Evolutionary conservation across 2,329 filamentous ascomycete species (phyloP).

Genomic region (Aspergillus sp.): DNA sequence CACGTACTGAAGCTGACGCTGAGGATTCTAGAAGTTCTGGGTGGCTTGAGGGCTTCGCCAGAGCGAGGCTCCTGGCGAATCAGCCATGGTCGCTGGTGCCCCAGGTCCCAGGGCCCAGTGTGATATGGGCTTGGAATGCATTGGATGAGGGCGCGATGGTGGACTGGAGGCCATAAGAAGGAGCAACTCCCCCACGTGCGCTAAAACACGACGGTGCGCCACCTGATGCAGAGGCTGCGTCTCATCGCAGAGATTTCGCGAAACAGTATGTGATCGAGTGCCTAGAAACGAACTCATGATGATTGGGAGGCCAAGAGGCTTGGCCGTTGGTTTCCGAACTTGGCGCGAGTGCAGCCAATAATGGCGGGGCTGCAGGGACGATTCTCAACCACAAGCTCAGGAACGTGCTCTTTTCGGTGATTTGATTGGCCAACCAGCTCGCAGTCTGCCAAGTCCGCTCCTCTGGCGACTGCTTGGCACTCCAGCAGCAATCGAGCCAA

Average conservation of each 20-base stretch:
- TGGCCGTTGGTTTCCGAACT: neutral
- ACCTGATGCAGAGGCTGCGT: neutral
- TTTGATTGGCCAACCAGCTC: conserved; percentile 1
- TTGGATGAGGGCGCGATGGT: neutral
- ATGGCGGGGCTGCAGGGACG: neutral
- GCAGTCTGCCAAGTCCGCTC: conserved; percentile 24
- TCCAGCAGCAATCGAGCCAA: conserved; percentile 8
- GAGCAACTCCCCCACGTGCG: conserved; percentile 2
- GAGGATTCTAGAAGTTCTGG: neutral
- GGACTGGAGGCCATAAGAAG: neutral
- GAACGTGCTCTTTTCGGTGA: conserved; percentile 15
- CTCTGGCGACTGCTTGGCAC: neutral
- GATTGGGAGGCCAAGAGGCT: conserved; percentile 1
- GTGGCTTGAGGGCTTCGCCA: neutral
- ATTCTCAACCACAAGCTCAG: conserved; percentile 17
- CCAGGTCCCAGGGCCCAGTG: neutral
- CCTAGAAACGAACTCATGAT: neutral
- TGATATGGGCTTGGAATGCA: neutral
- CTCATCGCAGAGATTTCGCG: neutral
- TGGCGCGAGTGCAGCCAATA: neutral
- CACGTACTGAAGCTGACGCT: neutral
- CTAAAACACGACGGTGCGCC: neutral
- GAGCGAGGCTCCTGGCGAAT: neutral
- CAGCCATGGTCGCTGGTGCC: neutral
- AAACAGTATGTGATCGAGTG: conserved; percentile 1